These are phyloP conservation scores for Leavenworthia alabamica DNA, from an alignment of 345 rosid species.

Conservation along the genomic window DNA sequence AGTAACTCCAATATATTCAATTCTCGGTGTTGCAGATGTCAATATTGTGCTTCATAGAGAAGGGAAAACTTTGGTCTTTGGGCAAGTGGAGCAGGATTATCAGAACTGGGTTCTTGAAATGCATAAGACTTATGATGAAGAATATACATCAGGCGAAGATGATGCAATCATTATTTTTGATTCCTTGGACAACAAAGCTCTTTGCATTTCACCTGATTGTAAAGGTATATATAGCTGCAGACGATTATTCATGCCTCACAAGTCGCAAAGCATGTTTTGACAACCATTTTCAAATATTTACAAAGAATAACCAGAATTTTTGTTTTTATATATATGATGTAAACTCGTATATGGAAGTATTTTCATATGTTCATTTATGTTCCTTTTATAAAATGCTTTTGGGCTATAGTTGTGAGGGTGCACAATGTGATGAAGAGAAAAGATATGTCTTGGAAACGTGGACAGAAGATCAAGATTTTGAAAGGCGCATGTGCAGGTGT, in stretches of 20 bases:
- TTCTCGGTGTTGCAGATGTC: conserved; percentile 34
- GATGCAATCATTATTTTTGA: conserved; percentile 35
- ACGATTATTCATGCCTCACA: background rate
- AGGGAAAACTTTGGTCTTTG: conserved; percentile 24
- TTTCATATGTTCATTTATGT: background rate
- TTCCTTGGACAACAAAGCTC: conserved; percentile 39
- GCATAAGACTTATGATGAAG: conserved; percentile 56
- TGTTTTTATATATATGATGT: background rate
- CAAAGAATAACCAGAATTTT: background rate
- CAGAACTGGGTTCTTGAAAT: conserved; percentile 56
- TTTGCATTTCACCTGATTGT: conserved; percentile 55
- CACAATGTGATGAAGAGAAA: conserved; percentile 43
- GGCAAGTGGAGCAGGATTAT: conserved; percentile 51
- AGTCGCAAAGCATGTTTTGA: background rate
- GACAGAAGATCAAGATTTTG: conserved; percentile 49
- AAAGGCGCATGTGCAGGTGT: conserved; percentile 54
- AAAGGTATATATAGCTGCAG: conserved; percentile 7
- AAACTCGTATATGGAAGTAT: background rate
- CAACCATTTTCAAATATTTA: background rate
- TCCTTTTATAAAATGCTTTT: conserved; percentile 7
- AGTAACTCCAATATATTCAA: background rate
- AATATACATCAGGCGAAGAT: conserved; percentile 47
- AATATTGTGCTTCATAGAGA: conserved; percentile 31
- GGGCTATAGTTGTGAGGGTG: conserved; percentile 49
- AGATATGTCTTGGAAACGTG: conserved; percentile 42